Conservation (phyloP, 2,329 filamentous ascomycete species). For the Saccharata proteae region DNA sequence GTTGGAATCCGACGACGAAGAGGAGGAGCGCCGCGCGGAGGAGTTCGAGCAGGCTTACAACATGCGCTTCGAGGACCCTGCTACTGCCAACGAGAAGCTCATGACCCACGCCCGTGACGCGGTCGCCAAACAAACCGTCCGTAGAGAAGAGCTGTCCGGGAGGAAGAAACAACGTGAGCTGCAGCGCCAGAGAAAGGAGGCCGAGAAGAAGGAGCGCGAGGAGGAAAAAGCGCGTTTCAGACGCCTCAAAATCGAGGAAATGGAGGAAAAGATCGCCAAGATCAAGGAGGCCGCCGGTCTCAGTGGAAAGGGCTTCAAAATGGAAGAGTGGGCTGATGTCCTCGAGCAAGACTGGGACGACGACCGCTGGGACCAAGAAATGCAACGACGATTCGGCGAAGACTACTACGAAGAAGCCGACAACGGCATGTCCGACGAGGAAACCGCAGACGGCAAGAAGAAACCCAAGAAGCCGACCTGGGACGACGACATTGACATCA, state of each 20-base stretch:
- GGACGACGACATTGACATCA: conserved; percentile 97
- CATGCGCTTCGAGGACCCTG: conserved; percentile 85
- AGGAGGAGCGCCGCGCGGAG: conserved; percentile 62
- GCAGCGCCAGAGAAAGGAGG: conserved; percentile 66
- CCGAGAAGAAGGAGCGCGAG: conserved; percentile 61
- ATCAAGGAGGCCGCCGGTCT: conserved; percentile 84
- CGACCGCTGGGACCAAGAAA: conserved; percentile 79
- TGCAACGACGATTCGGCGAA: conserved; percentile 79
- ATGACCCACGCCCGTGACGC: conserved; percentile 83
- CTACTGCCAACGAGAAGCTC: conserved; percentile 75
- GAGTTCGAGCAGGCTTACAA: conserved; percentile 91
- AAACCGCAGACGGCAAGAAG: conserved; percentile 36
- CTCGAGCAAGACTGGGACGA: conserved; percentile 84
- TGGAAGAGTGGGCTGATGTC: conserved; percentile 75
- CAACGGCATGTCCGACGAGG: conserved; percentile 20
- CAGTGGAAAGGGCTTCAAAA: conserved; percentile 50
- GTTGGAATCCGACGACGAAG: conserved; percentile 86
- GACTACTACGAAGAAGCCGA: conserved; percentile 72
- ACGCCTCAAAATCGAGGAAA: conserved; percentile 82
- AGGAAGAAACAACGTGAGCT: conserved; percentile 68
- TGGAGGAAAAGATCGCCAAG: conserved; percentile 72
- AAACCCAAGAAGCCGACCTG: conserved; percentile 75
- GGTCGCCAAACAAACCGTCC: conserved; percentile 68
- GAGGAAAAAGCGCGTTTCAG: conserved; percentile 74
- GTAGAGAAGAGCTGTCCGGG: conserved; percentile 67